phyloP scores from a whole-genome alignment of 2,329 filamentous ascomycete species.

The Biscogniauxia sp. region DNA sequence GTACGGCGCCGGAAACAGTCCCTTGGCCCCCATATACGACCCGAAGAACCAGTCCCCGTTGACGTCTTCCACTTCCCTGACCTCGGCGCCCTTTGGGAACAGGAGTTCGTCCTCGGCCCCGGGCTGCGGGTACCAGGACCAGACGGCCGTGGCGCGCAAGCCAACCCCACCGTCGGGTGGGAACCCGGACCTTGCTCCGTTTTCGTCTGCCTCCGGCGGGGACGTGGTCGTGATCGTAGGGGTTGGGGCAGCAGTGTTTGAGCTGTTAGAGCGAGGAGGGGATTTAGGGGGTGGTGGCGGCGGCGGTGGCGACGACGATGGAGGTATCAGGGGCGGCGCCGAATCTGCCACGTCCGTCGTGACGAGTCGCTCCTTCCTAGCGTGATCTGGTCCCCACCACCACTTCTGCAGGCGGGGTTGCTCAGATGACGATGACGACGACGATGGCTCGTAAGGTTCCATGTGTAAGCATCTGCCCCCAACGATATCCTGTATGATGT shows the following conservation, averaged over 20 bases:
- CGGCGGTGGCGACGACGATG: neutral
- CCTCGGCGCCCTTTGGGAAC: slow-evolving; percentile 80
- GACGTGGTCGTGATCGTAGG: slow-evolving; percentile 22
- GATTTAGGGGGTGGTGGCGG: neutral
- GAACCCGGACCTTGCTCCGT: slow-evolving; percentile 40
- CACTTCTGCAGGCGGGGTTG: slow-evolving; percentile 45
- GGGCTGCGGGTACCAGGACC: slow-evolving; percentile 73
- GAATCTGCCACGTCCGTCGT: slow-evolving; percentile 49
- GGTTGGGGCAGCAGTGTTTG: neutral
- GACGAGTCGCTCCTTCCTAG: slow-evolving; percentile 46
- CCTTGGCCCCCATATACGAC: slow-evolving; percentile 75
- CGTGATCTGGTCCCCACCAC: slow-evolving; percentile 46
- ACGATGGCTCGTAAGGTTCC: slow-evolving; percentile 43
- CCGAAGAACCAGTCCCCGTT: slow-evolving; percentile 92
- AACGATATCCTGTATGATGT: slow-evolving; percentile 70
- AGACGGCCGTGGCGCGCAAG: slow-evolving; percentile 60
- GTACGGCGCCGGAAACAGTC: slow-evolving; percentile 79
- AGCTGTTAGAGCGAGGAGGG: neutral
- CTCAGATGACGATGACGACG: neutral
- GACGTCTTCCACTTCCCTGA: slow-evolving; percentile 79
- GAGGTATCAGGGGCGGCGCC: slow-evolving; percentile 31
- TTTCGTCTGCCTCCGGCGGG: slow-evolving; percentile 11
- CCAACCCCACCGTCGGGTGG: slow-evolving; percentile 77
- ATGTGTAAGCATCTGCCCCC: slow-evolving; percentile 71
- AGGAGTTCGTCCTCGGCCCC: slow-evolving; percentile 70